These are phyloP conservation scores for Xerophyta viscosa DNA, from an alignment of 106 monocot species.

Conservation along the genomic window DNA sequence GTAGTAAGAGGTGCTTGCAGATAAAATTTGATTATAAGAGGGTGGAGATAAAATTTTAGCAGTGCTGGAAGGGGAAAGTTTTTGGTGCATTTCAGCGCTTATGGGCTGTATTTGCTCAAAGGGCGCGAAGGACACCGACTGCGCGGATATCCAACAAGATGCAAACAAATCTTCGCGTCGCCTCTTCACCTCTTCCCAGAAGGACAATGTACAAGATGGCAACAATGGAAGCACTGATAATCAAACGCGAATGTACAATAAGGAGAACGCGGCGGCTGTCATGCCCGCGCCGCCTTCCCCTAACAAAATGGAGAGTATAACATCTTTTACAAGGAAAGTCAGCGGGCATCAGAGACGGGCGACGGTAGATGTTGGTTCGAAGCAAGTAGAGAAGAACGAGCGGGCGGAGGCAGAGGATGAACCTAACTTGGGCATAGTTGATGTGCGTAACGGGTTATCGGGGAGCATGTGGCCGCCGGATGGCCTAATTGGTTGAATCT, in stretches of 20 bases:
- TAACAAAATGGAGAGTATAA: constrained; percentile 7
- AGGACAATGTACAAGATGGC: no score
- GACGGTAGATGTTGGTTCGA: not conserved
- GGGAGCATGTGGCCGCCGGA: constrained; percentile 35
- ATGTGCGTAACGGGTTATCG: constrained; percentile 31
- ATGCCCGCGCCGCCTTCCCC: not conserved
- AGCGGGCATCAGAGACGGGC: constrained; percentile 14
- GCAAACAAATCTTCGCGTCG: no score
- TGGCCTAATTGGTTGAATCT: constrained; percentile 45
- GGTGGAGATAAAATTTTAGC: no score
- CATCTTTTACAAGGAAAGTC: not conserved
- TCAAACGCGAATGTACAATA: no score
- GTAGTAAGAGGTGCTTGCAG: no score
- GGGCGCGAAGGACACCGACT: constrained; percentile 4
- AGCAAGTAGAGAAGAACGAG: constrained; percentile 1
- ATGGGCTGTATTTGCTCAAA: constrained; percentile 53
- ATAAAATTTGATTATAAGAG: no score
- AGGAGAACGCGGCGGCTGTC: constrained; percentile 1
- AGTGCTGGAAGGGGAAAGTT: not conserved
- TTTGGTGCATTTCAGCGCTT: constrained; percentile 8
- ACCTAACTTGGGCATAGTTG: constrained; percentile 7
- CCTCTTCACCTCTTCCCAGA: no score
- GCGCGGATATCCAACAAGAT: not conserved
- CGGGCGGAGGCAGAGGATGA: not conserved
- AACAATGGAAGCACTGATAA: no score